Evolutionary conservation across 1,284 basidiomycete species (phyloP), one percentile per base, ranked within the genome.

Genomic region (Cystobasidium pallidum): DNA sequence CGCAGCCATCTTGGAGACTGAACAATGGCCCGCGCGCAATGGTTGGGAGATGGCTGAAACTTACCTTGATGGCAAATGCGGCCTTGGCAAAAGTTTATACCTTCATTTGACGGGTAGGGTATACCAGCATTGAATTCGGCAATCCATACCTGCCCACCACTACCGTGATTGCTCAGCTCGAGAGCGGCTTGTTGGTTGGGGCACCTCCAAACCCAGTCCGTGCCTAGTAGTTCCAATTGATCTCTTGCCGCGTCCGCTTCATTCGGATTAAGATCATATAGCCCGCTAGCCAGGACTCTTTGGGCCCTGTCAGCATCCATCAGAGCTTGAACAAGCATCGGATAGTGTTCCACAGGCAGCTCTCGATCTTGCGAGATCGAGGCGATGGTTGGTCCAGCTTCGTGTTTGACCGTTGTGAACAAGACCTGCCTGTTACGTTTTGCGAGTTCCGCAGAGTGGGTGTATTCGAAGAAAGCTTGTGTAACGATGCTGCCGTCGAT

Each of bases 111-210:
- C n/a, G 43, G 21, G 19, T 41, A 51, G 3, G 26, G 19, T 32
- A 76, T 54, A 4, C 76, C 76, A 21, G 71, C 47, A 58, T 77
- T 72, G 41, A 76, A 77, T 54, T 77, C 67, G 26, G 73, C 76
- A 13, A 76, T 68, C 47, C 71, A 77, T 28, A 76, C 54, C 3
- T 49, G 43, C 0, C 43, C 65, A 1, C 21, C 11, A 26, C 21
- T 21, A 8, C 47, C 30, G 32, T 66, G 36, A 0, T 24, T 2
- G 8, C 74, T 73, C 13, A 66, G 7, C 39, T 73, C 71, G 32
- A 75, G 28, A 0, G 75, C 76, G 2, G 58, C 34, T 24, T 73
- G 74, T 41, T 78, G 77, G 45, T 66, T 74, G 0, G 76, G 49
- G 72, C 55, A 74, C 49, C 24, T 68, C 74, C 75, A 78, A 30